These are phyloP conservation scores for Ustilago trichophora DNA, from an alignment of 1,284 basidiomycete species.

Conservation along the genomic window DNA sequence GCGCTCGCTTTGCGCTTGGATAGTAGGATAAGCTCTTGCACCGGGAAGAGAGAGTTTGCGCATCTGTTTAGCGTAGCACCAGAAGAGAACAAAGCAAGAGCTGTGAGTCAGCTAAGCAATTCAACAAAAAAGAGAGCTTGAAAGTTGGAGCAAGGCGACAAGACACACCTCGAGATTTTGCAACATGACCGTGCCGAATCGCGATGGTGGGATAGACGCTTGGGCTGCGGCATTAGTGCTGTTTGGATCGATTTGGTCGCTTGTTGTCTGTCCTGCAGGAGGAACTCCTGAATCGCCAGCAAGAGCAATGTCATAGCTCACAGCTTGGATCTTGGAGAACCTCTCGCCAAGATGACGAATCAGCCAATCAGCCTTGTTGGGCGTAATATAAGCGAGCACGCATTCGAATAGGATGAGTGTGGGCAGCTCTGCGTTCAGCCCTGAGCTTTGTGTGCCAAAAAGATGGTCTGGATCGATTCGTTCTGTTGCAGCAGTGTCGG, in stretches of 20 bases:
- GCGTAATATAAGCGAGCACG: constrained; percentile 60
- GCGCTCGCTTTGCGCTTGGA: constrained; percentile 41
- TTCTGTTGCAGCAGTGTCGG: constrained; percentile 3
- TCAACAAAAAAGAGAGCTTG: too few relatives aligned
- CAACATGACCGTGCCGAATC: constrained; percentile 64
- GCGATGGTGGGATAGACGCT: constrained; percentile 4
- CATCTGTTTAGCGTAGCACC: too few relatives aligned
- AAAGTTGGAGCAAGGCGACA: too few relatives aligned
- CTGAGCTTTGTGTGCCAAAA: constrained; percentile 3
- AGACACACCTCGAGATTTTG: constrained; percentile 56
- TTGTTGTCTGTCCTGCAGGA: too few relatives aligned
- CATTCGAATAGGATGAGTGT: constrained; percentile 65
- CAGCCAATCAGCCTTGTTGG: constrained; percentile 37
- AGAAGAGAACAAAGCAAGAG: too few relatives aligned
- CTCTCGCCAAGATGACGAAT: constrained; percentile 24
- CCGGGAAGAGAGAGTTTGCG: constrained; percentile 55
- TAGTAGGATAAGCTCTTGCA: constrained; percentile 52
- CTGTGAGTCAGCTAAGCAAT: too few relatives aligned
- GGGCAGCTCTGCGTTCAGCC: constrained; percentile 26
- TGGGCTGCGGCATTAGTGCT: too few relatives aligned
- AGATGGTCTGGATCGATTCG: constrained; percentile 18
- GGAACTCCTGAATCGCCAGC: too few relatives aligned
- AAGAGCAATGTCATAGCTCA: constrained; percentile 64
- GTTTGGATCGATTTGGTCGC: too few relatives aligned
- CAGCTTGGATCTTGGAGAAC: constrained; percentile 17